Evolutionary conservation across 805 yeast species (phyloP).

Genomic region (Candida wancherniae): DNA sequence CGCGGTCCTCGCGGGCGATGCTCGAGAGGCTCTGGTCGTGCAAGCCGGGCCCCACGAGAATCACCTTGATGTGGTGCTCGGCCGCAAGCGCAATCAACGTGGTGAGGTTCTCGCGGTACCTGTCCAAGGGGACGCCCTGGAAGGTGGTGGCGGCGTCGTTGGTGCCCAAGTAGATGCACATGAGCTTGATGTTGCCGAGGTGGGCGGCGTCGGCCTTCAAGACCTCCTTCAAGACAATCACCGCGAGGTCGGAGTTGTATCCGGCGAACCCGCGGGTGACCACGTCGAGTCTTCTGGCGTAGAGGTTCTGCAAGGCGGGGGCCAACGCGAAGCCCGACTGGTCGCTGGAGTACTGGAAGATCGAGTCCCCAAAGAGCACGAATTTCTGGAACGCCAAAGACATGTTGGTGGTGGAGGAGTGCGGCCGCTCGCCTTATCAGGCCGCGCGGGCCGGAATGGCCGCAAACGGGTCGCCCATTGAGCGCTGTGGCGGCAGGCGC

Average conservation of each 20-base stretch:
- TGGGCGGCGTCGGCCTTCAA: slow-evolving; percentile 37
- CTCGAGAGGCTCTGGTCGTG: slow-evolving; percentile 38
- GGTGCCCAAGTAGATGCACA: slow-evolving; percentile 73
- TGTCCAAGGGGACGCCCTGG: slow-evolving; percentile 47
- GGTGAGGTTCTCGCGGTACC: slow-evolving; percentile 45
- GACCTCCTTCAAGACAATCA: slow-evolving; percentile 33
- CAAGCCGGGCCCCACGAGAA: slow-evolving; percentile 61
- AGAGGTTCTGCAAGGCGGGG: slow-evolving; percentile 45
- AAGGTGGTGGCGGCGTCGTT: slow-evolving; percentile 49
- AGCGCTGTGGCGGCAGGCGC: too few species aligned
- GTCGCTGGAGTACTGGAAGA: slow-evolving; percentile 51
- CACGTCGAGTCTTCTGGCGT: slow-evolving; percentile 61
- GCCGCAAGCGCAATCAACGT: slow-evolving; percentile 38
- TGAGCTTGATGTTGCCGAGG: slow-evolving; percentile 30
- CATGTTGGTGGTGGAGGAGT: background rate
- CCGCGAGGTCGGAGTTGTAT: slow-evolving; percentile 62
- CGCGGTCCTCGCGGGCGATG: slow-evolving; percentile 10
- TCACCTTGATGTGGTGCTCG: slow-evolving; percentile 42
- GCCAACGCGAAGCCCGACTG: slow-evolving; percentile 44
- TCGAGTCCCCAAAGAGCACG: slow-evolving; percentile 66
- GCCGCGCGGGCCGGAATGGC: too few species aligned
- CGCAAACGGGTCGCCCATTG: too few species aligned
- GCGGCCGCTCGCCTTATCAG: too few species aligned
- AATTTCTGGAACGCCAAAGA: slow-evolving; percentile 35
- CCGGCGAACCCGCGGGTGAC: slow-evolving; percentile 75